Evolutionary conservation across 768 basidiomycete species (phyloP), one percentile per base, ranked within the genome.

Genomic region (Lentinula boryana): DNA sequence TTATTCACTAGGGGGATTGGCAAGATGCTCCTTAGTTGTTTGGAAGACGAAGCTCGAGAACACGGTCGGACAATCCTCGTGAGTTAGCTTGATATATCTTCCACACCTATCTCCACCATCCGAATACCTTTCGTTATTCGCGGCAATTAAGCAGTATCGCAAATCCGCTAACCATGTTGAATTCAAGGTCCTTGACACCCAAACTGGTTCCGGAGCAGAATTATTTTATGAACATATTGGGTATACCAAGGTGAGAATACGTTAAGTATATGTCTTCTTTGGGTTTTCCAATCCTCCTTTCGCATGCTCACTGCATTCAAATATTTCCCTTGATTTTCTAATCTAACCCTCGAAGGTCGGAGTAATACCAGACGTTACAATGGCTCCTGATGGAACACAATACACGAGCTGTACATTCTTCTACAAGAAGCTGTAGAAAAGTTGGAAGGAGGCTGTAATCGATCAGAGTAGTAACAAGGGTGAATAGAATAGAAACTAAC

Each of bases 31-130:
- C 13, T 56, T 13, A n/a, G 12, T 15, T 15, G 35, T 12, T 10
- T 56, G 38, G 55, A 56, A 23, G 55, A 56, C 9, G 18, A 56
- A 43, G 55, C 55, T 38, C 18, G 36, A n/a, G 41, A 56, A 56
- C 38, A 56, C 35, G 55, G 55, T 27, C 38, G 33, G 43, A 41
- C 18, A n/a, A 38, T 56, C 9, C 36, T 56, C 4, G 55, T 56
- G 36, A 56, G 18, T 56, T 0, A 8, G 9, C 50, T 52, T 18
- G 4, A 15, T 44, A 18, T 13, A 40, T 21, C 15, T 16, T 16
- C 43, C n/a, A 7, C 38, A 15, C 27, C 27, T 27, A 40, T 40
- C 12, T 13, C 12, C 12, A 40, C 38, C 38, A 40, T 15, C 12
- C 12, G 38, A 40, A 40, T 40, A 50, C 8, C 10, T 31, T 12